Conservation (phyloP, 306 rosid species). For the Lithocarpus polystachyus region DNA sequence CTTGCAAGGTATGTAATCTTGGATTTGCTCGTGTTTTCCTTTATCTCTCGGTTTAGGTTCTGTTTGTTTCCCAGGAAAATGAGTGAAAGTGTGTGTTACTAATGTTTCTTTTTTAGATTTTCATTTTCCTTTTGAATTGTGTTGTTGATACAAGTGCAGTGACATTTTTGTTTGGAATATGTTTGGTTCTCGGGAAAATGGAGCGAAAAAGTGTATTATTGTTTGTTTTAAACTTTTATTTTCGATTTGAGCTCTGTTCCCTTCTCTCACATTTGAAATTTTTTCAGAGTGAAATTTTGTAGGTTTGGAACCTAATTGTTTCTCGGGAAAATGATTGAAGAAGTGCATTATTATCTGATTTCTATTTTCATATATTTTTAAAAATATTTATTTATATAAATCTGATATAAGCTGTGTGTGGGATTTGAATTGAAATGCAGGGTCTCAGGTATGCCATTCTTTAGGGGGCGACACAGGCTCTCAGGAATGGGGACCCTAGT, state of each 20-base stretch:
- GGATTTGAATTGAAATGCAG: conserved; percentile 17
- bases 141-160: background rate
- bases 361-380: no score
- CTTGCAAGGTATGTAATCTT: conserved; percentile 41
- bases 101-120: background rate
- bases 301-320: background rate
- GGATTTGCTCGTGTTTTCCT: no score
- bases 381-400: no score
- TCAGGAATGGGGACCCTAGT: conserved; percentile 67
- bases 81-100: background rate
- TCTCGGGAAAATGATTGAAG: background rate
- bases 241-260: background rate
- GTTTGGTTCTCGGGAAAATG: background rate
- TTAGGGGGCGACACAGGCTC: conserved; percentile 63
- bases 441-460: conserved; percentile 68
- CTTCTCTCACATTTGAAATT: no score
- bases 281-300: no score
- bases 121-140: background rate
- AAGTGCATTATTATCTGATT: no score
- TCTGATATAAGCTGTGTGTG: no score
- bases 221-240: background rate
- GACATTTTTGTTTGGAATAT: background rate
- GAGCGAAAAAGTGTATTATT: background rate
- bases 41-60: no score
- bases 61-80: background rate